Evolutionary conservation across 169 alveolate genomes (phyloP).

Genomic region (Cryptosporidium tyzzeri): DNA sequence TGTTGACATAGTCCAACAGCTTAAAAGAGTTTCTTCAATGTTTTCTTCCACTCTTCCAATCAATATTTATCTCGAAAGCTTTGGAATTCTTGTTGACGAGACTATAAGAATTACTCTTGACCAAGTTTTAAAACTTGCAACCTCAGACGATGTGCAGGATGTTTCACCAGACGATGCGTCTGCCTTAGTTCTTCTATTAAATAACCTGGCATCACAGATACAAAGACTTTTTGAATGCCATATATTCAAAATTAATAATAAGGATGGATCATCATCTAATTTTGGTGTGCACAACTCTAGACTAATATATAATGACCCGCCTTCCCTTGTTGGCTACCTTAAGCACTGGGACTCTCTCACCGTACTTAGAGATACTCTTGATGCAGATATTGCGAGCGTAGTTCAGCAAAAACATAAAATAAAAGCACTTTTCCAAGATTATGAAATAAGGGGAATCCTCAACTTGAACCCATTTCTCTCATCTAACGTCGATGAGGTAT

Average conservation of each 20-base stretch:
- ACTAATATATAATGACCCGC: slow-evolving; percentile 51
- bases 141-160: slow-evolving; percentile 17
- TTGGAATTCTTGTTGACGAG: slow-evolving; percentile 61
- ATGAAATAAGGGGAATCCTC: slow-evolving; percentile 55
- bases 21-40: slow-evolving; percentile 39
- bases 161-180: slow-evolving; percentile 62
- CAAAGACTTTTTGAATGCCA: slow-evolving; percentile 63
- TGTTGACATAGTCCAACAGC: slow-evolving; percentile 45
- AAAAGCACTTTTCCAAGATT: slow-evolving; percentile 21
- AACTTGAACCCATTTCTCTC: slow-evolving; percentile 62
- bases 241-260: slow-evolving; percentile 20
- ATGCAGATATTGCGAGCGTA: slow-evolving; percentile 65
- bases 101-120: slow-evolving; percentile 25
- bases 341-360: slow-evolving; percentile 55
- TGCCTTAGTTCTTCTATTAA: slow-evolving; percentile 40
- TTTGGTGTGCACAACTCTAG: slow-evolving; percentile 30
- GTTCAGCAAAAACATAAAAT: slow-evolving; percentile 59
- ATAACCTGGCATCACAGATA: slow-evolving; percentile 37
- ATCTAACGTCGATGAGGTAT: slow-evolving; percentile 43
- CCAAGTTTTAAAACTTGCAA: slow-evolving; percentile 52
- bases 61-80: slow-evolving; percentile 41
- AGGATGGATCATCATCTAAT: slow-evolving; percentile 13
- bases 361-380: slow-evolving; percentile 55
- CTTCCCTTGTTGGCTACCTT: slow-evolving; percentile 42
- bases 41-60: slow-evolving; percentile 48